Evolutionary conservation across 2,329 filamentous ascomycete genomes (phyloP).

Genomic region (Diaporthe batatas): DNA sequence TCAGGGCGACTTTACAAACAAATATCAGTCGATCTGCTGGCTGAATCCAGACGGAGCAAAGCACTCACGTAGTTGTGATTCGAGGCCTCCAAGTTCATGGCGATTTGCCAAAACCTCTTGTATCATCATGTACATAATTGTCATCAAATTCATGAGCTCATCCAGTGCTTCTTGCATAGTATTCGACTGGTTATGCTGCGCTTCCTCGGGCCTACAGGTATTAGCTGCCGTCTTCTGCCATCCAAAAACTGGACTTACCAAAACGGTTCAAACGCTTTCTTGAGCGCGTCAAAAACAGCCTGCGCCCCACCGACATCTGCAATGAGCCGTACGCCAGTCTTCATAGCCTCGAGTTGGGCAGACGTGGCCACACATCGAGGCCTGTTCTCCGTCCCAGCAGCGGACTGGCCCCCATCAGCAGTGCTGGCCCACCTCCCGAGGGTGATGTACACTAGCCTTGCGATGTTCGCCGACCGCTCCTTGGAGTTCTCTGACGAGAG

Average conservation of each 20-base stretch:
- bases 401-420: constrained; percentile 61
- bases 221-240: not conserved
- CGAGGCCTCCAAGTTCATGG: constrained; percentile 60
- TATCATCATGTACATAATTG: constrained; percentile 71
- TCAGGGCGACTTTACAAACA: constrained; percentile 62
- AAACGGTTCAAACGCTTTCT: constrained; percentile 63
- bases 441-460: constrained; percentile 71
- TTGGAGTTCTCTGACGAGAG: constrained; percentile 59
- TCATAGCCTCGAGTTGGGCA: constrained; percentile 72
- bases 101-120: constrained; percentile 68
- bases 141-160: constrained; percentile 73
- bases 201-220: constrained; percentile 60
- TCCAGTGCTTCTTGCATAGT: constrained; percentile 68
- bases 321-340: constrained; percentile 64
- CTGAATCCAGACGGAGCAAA: not conserved
- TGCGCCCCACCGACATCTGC: constrained; percentile 64
- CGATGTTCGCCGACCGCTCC: constrained; percentile 66
- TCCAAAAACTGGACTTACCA: constrained; percentile 57
- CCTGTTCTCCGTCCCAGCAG: constrained; percentile 54
- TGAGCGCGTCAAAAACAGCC: constrained; percentile 65
- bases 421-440: constrained; percentile 80
- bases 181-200: constrained; percentile 54
- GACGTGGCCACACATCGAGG: constrained; percentile 65
- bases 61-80: constrained; percentile 65
- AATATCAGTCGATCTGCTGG: constrained; percentile 44